phyloP scores from a whole-genome alignment of 805 yeast genomes.

The Alloascoidea hylecoeti region DNA sequence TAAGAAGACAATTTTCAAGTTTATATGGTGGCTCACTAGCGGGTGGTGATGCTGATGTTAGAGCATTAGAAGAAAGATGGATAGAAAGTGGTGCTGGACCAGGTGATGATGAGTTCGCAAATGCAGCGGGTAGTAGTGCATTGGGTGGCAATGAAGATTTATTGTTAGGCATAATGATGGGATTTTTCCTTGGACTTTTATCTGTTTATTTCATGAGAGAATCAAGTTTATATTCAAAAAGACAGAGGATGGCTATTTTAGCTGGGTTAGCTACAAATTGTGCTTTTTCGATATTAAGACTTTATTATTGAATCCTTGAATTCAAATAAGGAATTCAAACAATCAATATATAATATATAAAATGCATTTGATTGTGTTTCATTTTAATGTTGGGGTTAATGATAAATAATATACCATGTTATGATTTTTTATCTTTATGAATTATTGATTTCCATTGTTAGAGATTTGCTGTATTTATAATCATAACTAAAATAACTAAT shows the following conservation, averaged over 20 bases:
- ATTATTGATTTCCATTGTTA: too few relatives aligned
- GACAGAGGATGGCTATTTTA: conserved; percentile 53
- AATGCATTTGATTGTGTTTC: too few relatives aligned
- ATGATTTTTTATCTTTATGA: too few relatives aligned
- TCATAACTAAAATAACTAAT: too few relatives aligned
- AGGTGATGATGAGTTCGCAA: conserved; percentile 31
- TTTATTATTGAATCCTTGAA: conserved; percentile 31
- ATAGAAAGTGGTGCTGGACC: conserved; percentile 57
- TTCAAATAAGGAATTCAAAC: too few relatives aligned
- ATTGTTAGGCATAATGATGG: conserved; percentile 55
- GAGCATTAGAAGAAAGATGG: conserved; percentile 79
- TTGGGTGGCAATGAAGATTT: conserved; percentile 49
- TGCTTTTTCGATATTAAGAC: conserved; percentile 45
- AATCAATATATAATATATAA: too few relatives aligned
- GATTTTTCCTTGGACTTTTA: conserved; percentile 63
- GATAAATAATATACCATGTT: too few relatives aligned
- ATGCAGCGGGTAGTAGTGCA: conserved; percentile 22
- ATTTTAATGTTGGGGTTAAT: too few relatives aligned
- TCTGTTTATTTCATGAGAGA: conserved; percentile 46
- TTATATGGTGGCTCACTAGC: conserved; percentile 37
- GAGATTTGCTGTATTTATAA: too few relatives aligned
- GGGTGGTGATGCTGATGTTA: conserved; percentile 22
- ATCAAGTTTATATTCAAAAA: conserved; percentile 40
- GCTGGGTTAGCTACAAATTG: conserved; percentile 62
- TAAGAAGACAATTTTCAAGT: conserved; percentile 61